Base-by-base conservation (phyloP, 1,139 yeast species). In the Saccharomyces hybrid region DNA sequence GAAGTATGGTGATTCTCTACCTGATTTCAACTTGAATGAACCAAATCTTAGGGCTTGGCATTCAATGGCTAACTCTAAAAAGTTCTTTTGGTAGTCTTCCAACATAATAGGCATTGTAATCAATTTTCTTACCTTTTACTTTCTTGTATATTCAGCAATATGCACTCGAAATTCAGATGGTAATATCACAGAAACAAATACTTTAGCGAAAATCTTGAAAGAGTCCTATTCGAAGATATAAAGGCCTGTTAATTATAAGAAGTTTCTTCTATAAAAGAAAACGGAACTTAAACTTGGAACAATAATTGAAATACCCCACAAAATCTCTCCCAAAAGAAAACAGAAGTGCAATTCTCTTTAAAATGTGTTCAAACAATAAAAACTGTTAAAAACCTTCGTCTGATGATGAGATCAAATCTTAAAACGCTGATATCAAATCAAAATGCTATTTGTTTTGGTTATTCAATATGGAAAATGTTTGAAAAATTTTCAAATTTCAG, bases 1-100 rank as follows among this genome's bases (percentile, higher is more conserved):
- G 70, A 93, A 93, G 73, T 93, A 93, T 52, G 99, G 99, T n/a
- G 98, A 90, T 59, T 77, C 75, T 66, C 99, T 82, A 30, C 97
- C 98, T 2, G 96, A 86, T 72, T 93, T 93, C 69, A 93, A 78
- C 27, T 96, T 88, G 78, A 88, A 93, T 52, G 80, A 74, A 53
- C 98, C 98, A 68, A 93, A 93, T 67, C 84, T 82, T 63, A 91
- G 79, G 8, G 97, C 96, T 61, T 85, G 76, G 53, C 87, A 81
- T 64, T 85, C 87, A 61, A 90, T 76, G 28, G 98, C 96, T 61
- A 83, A 79, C 66, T 88, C 88, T 56, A 91, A 78, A 68, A 90
- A 88, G 68, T 80, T 77, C 57, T 82, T 75, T 70, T 85, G 86
- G 70, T 80, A 83, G 61, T 75, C 76, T 61, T 75, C 74, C 70